Evolutionary conservation across 306 rosid species (phyloP), one percentile per base, ranked within the genome.

Genomic region (Corylus americana): DNA sequence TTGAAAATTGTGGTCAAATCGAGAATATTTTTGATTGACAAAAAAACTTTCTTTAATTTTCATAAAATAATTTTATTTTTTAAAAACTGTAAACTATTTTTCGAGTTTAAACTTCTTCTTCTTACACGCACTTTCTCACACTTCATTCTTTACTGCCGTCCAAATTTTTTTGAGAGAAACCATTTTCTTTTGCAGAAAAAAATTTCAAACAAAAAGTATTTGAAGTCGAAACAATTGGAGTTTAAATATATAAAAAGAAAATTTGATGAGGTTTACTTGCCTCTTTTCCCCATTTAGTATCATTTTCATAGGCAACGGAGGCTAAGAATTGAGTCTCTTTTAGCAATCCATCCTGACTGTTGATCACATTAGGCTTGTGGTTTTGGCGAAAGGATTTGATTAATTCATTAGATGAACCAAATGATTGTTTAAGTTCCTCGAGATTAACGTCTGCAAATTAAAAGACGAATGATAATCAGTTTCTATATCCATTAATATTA

Each of bases 201-300:
- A 22, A 22, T 22, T 22, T 22, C 25, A 22, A 22, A 22, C 25
- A 22, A 22, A 22, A 22, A 22, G 25, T 22, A 31, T 31, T 31
- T 31, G 35, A 31, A 31, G 35, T 31, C 2, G 3, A 31, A 31
- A 31, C 35, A 31, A 31, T 31, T 31, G 35, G 35, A 31, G 35
- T 3, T 8, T 5, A 42, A 42, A 42, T 42, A 42, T 42, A 42
- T 8, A 20, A 44, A 4, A 37, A 5, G 66, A 25, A 59, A 20
- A 11, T 25, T 2, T 53, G 17, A 25, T 49, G 3, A 64, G 54
- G 53, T 73, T 58, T 49, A 75, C 83, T 73, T 54, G 74, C 97
- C 83, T 87, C 87, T 85, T 90, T 55, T 37, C 94, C 97, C 97
- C 92, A 92, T 88, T 87, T 79, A 68, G 87, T 87, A 73, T 80